Conservation (phyloP, 148 eudicot species). For the Camellia granthamiana region DNA sequence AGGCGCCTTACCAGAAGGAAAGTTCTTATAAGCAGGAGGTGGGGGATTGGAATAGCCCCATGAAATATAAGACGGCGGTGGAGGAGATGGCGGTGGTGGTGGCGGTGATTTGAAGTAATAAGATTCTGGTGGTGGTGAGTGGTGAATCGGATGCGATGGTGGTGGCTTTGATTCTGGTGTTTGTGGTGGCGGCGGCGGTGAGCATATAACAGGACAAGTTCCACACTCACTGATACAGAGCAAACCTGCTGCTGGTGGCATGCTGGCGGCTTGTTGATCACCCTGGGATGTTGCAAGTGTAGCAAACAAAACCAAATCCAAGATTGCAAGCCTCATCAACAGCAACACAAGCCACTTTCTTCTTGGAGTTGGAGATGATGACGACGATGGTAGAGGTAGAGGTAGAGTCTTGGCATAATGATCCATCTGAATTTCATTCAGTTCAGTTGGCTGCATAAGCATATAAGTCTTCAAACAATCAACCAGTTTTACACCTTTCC, state of each 20-base stretch:
- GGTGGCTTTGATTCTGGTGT: constrained; percentile 16
- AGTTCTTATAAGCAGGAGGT: constrained; percentile 31
- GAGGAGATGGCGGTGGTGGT: constrained; percentile 21
- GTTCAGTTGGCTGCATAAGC: neutral
- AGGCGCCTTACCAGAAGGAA: constrained; percentile 41
- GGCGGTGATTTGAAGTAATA: constrained; percentile 16
- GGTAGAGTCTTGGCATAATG: neutral
- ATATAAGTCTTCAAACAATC: neutral
- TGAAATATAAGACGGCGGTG: constrained; percentile 26
- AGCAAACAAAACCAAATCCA: neutral
- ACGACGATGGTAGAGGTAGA: no score
- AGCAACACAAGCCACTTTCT: constrained; percentile 13
- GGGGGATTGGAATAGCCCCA: constrained; percentile 30
- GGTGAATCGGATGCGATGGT: neutral
- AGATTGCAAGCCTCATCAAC: neutral
- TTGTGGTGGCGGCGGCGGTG: constrained; percentile 58
- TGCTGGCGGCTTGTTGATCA: constrained; percentile 5
- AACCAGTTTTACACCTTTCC: neutral
- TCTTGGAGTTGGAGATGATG: neutral
- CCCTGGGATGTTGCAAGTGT: constrained; percentile 16
- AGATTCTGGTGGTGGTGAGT: constrained; percentile 16
- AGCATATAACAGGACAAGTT: constrained; percentile 75
- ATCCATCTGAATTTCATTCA: neutral
- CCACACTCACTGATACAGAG: constrained; percentile 78
- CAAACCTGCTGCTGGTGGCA: constrained; percentile 32